Conservation (phyloP, 306 rosid species). For the Quillaja saponaria region DNA sequence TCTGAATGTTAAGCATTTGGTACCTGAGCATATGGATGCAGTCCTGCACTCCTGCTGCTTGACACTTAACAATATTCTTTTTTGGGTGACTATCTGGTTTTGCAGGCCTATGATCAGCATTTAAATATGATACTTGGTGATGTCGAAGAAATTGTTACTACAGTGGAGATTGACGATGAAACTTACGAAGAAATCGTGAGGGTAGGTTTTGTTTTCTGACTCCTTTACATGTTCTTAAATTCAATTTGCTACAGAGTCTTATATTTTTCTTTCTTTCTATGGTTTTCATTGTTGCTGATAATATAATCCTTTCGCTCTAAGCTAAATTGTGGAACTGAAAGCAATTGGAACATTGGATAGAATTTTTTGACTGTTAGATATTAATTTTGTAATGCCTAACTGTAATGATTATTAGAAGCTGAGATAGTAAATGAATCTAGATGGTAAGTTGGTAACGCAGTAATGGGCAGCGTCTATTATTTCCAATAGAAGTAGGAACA, state of each 20-base stretch:
- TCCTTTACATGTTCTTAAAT: no score
- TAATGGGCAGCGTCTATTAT: no score
- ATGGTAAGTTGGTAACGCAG: no score
- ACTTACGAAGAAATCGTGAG: constrained; percentile 99
- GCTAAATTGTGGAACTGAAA: not conserved
- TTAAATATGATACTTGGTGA: constrained; percentile 99
- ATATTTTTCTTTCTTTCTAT: no score
- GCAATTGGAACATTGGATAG: not conserved
- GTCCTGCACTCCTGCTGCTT: no score
- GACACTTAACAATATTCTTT: not conserved
- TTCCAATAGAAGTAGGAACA: no score
- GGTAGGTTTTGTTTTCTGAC: constrained; percentile 49
- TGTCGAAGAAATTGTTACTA: constrained; percentile 90
- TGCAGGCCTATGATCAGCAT: constrained; percentile 99
- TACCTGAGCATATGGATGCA: no score
- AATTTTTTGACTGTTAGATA: not conserved
- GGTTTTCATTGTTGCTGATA: no score
- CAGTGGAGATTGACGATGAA: constrained; percentile 95
- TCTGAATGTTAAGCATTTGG: no score
- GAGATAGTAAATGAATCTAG: no score
- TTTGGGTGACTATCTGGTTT: constrained; percentile 30
- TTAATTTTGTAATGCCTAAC: not conserved
- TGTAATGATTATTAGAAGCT: constrained; percentile 11
- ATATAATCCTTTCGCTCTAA: not conserved
- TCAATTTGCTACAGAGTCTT: no score